Percentiles rank a stretch among this genome's conserved stretches.
phyloP scores from a whole-genome alignment of 305 asterid species.

The Solanum hybrid region DNA sequence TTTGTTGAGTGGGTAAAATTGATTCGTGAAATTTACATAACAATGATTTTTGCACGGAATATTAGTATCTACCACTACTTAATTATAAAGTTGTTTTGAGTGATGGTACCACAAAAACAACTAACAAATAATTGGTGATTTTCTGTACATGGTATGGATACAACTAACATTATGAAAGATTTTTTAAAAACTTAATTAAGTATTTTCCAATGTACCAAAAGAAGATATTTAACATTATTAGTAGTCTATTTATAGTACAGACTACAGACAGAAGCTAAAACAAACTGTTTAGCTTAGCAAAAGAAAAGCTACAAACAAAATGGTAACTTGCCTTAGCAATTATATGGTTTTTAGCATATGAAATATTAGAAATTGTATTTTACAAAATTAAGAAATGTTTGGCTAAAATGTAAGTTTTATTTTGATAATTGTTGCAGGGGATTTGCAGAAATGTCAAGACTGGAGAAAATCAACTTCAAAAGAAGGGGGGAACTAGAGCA shows the following conservation, averaged over 20 bases:
- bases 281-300: neutral
- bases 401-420: neutral
- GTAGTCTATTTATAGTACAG: neutral
- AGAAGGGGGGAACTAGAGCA: slow-evolving; percentile 53
- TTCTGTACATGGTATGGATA: neutral
- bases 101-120: neutral
- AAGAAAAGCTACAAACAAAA: neutral
- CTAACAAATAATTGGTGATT: neutral
- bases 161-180: neutral
- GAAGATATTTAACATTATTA: neutral
- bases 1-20: neutral
- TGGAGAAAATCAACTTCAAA: slow-evolving; percentile 14
- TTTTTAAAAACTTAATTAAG: neutral
- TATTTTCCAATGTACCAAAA: neutral
- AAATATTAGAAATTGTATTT: neutral
- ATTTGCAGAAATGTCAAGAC: slow-evolving; percentile 18
- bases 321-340: neutral
- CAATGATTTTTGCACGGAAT: neutral
- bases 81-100: neutral
- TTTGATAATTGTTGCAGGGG: slow-evolving; percentile 24
- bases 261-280: neutral
- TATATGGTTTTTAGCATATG: neutral
- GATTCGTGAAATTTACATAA: neutral
- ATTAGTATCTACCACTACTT: neutral
- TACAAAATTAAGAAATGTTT: neutral